phyloP scores from a whole-genome alignment of 352 stramenopile species.

The Phytophthora colocasiae region DNA sequence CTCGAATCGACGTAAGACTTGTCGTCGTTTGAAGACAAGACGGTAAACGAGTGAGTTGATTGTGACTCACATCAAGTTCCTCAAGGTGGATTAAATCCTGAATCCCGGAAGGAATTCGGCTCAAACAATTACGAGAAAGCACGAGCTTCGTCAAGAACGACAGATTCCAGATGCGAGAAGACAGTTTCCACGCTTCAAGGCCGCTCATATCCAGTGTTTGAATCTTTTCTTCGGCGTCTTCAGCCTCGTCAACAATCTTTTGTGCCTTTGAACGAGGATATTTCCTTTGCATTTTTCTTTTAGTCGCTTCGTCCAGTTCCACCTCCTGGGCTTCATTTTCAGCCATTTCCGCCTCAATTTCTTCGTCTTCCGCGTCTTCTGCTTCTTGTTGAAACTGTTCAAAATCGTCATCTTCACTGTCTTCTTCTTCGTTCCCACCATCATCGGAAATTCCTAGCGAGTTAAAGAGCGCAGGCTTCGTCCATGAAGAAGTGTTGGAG shows the following conservation, averaged over 20 bases:
- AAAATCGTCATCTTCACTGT: slow-evolving; percentile 43
- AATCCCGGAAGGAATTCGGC: slow-evolving; percentile 71
- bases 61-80: slow-evolving; percentile 65
- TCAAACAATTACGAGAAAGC: slow-evolving; percentile 59
- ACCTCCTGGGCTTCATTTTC: slow-evolving; percentile 21
- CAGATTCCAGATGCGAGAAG: slow-evolving; percentile 80
- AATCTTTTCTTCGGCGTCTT: slow-evolving; percentile 40
- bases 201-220: slow-evolving; percentile 56
- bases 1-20: slow-evolving; percentile 52
- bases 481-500: slow-evolving; percentile 48
- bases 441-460: slow-evolving; percentile 37
- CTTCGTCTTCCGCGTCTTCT: slow-evolving; percentile 34
- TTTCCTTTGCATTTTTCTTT: slow-evolving; percentile 39
- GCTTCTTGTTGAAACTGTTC: slow-evolving; percentile 42
- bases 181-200: slow-evolving; percentile 59
- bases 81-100: slow-evolving; percentile 70
- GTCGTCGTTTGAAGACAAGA: slow-evolving; percentile 73
- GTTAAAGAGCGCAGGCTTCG: slow-evolving; percentile 45
- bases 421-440: slow-evolving; percentile 30
- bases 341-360: slow-evolving; percentile 7
- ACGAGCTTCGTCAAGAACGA: slow-evolving; percentile 47
- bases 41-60: slow-evolving; percentile 62
- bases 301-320: slow-evolving; percentile 36
- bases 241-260: slow-evolving; percentile 56
- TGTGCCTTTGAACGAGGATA: slow-evolving; percentile 68